Base-by-base conservation (phyloP, 148 eudicot species). In the Silene uniflora region DNA sequence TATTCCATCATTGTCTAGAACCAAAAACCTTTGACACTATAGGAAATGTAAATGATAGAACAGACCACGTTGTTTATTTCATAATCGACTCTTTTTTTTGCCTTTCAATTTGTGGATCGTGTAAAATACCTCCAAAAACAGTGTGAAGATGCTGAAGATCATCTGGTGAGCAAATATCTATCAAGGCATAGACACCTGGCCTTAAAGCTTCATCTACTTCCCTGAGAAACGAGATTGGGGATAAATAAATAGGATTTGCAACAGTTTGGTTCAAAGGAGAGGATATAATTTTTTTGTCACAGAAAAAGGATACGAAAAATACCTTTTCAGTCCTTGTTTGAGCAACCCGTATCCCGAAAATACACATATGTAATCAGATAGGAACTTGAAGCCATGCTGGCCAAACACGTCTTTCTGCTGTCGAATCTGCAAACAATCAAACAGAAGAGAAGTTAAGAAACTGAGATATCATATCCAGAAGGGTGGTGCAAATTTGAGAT, bases 141-240 rank as follows among this genome's bases (percentile, higher is more conserved):
- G 93, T 92, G 81, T 95, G 98, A 75, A 95, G 90, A 75, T 79
- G 83, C 72, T 95, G 98, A 86, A 95, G 92, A 79, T 95, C 92
- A 67, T 95, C 91, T 1, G 87, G 65, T 67, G 96, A 89, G 84
- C 98, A 95, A 71, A 88, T 86, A 82, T 95, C 97, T 42, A 95
- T 84, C 74, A 92, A 78, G 78, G 98, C 93, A 56, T 92, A 95
- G 71, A 95, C 71, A 67, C 98, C 98, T 25, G 96, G 96, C 82
- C 88, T 92, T 80, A 92, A 77, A 65, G 96, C 92, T 85, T 89
- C 93, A 76, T 95, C 97, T 55, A 95, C 73, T 87, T 95, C 97
- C 87, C 98, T 95, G 84, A 14, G 22, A 13, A 70, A 49, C 18
- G 32, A 24, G 11, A 62, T 54, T 55, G 32, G 18, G 22, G 54